Percentiles rank a stretch among this genome's conserved stretches.
These are phyloP conservation scores for Cercophora scortea DNA, from an alignment of 495 filamentous ascomycete species.

Conservation along the genomic window DNA sequence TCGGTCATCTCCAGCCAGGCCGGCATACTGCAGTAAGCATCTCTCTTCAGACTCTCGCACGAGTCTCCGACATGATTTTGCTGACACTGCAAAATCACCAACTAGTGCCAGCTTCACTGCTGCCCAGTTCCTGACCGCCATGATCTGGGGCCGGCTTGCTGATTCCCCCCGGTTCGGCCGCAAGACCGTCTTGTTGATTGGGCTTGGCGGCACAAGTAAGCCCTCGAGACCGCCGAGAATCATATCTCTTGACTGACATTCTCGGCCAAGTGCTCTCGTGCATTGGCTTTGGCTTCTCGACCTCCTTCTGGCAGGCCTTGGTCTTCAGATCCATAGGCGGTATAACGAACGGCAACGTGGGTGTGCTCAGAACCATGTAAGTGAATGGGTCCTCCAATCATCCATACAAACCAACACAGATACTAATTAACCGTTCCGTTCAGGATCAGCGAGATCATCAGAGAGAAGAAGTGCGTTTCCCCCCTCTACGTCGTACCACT, in stretches of 20 bases:
- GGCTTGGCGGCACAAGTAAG: constrained; percentile 56
- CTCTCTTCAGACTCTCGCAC: neutral
- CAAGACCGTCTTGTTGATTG: constrained; percentile 71
- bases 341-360: constrained; percentile 74
- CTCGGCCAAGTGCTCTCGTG: constrained; percentile 47
- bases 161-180: constrained; percentile 64
- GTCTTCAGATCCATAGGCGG: constrained; percentile 68
- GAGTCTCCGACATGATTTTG: neutral
- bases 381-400: neutral
- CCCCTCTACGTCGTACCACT: too few relatives aligned
- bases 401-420: neutral
- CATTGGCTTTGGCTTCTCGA: constrained; percentile 75
- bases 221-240: neutral
- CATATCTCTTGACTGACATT: neutral
- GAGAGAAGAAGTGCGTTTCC: constrained; percentile 38
- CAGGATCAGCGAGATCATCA: constrained; percentile 67
- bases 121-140: constrained; percentile 78
- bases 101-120: constrained; percentile 62
- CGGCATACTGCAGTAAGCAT: constrained; percentile 54
- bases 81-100: neutral
- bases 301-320: constrained; percentile 62
- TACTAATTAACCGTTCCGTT: constrained; percentile 3
- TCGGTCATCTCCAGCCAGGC: constrained; percentile 68
- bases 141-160: constrained; percentile 71
- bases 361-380: constrained; percentile 70